Evolutionary conservation across 106 monocot species (phyloP), one percentile per base, ranked within the genome.

Genomic region (Alisma plantagoaquatica): DNA sequence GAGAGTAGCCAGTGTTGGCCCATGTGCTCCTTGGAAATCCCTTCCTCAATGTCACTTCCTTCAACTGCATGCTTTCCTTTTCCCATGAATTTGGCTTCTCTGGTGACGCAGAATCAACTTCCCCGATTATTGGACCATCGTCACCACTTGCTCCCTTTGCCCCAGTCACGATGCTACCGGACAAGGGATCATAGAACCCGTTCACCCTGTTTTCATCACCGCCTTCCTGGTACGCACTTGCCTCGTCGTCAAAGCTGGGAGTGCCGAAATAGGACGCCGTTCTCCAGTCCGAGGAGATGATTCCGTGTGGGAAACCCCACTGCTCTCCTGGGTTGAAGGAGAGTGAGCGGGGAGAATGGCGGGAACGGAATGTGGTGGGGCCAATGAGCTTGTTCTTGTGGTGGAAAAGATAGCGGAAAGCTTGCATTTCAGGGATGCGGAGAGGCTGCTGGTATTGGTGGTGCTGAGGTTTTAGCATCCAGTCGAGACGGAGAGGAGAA

Each of bases 111-210:
- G 46, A 22, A 3, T 18, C 32, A 10, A 12, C 33, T 30, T 7
- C 19, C 27, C 2, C 18, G 6, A 23, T 6, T 2, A 16, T 12
- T 24, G 15, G 32, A 4, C 26, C 41, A 1, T 57, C 56, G 1
- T 57, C 33, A 4, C 19, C 38, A 0, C 43, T 32, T 5, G 14
- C 56, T 25, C 15, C 35, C 14, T 6, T 7, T 6, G 35, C 35
- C 14, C 14, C 14, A 2, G 54, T 66, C 22, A 61, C 20, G 24
- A 66, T 16, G 19, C 51, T 35, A 33, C 49, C 70, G 8, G 49
- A 18, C 19, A 70, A 21, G 27, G 72, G 63, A 38, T 63, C 63
- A 53, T 62, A 77, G 24, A 43, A 51, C 4, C 17, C 48, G 16
- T 15, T 49, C 2, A 6, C 11, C 15, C 46, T 32, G 12, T 19